These are phyloP conservation scores for Pseudocercospora pini-densiflorae DNA, from an alignment of 2,329 filamentous ascomycete species.

Conservation along the genomic window DNA sequence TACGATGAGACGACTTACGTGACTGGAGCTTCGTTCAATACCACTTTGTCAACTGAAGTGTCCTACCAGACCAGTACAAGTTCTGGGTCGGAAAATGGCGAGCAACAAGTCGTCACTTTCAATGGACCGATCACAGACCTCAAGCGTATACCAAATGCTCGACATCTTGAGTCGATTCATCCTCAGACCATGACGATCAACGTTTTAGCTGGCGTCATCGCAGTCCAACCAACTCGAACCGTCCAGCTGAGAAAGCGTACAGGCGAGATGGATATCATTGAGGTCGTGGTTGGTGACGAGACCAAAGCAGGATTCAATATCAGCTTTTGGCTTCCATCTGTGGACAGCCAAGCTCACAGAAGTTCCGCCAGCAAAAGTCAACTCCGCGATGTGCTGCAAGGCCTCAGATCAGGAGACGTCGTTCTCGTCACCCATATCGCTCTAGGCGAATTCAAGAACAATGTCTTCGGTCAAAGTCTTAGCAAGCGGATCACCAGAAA, in stretches of 20 bases:
- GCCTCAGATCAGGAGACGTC: conserved; percentile 72
- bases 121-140: conserved; percentile 64
- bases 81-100: conserved; percentile 11
- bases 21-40: conserved; percentile 42
- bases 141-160: conserved; percentile 69
- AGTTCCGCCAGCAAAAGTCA: conserved; percentile 28
- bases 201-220: conserved; percentile 78
- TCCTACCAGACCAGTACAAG: conserved; percentile 33
- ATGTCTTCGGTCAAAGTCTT: conserved; percentile 84
- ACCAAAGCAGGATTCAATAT: conserved; percentile 79
- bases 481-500: conserved; percentile 72
- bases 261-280: conserved; percentile 66
- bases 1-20: conserved; percentile 43
- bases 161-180: conserved; percentile 66
- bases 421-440: conserved; percentile 80
- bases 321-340: conserved; percentile 76
- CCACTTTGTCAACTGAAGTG: conserved; percentile 31
- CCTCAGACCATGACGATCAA: conserved; percentile 85
- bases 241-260: conserved; percentile 63
- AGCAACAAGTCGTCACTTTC: conserved; percentile 40
- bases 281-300: conserved; percentile 83
- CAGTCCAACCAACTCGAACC: conserved; percentile 67
- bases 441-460: conserved; percentile 72
- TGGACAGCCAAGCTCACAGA: conserved; percentile 33
- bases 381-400: conserved; percentile 48